Conservation (phyloP, 805 yeast genomes). For the Clavispora santaluciae region DNA sequence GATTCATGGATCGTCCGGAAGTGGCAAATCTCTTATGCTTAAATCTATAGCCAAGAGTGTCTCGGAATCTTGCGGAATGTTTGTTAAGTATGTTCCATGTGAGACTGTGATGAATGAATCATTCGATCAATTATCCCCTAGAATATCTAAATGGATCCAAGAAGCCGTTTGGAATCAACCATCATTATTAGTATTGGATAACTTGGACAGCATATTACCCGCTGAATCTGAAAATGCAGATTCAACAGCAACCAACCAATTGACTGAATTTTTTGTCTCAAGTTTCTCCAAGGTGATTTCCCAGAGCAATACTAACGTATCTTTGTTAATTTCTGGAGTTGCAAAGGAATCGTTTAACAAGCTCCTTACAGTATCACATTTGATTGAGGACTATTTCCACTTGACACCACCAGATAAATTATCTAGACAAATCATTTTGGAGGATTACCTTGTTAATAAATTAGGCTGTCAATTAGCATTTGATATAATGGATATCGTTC, state of each 20-base stretch:
- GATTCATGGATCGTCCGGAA: slow-evolving; percentile 70
- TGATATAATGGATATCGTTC: slow-evolving; percentile 41
- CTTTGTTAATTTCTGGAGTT: slow-evolving; percentile 58
- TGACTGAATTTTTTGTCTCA: slow-evolving; percentile 54
- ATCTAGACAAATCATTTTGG: slow-evolving; percentile 47
- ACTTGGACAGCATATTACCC: slow-evolving; percentile 66
- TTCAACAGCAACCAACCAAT: slow-evolving; percentile 55
- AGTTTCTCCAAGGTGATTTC: slow-evolving; percentile 41
- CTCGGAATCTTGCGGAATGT: slow-evolving; percentile 35
- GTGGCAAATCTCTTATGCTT: slow-evolving; percentile 69
- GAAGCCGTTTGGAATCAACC: slow-evolving; percentile 76
- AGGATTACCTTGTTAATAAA: slow-evolving; percentile 29
- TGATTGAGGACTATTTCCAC: slow-evolving; percentile 57
- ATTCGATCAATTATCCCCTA: slow-evolving; percentile 40
- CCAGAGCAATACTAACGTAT: slow-evolving; percentile 43
- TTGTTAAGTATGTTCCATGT: slow-evolving; percentile 48
- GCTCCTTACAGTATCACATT: slow-evolving; percentile 58
- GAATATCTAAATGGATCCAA: slow-evolving; percentile 40
- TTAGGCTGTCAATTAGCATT: slow-evolving; percentile 33
- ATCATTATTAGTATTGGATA: slow-evolving; percentile 68
- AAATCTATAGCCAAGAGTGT: slow-evolving; percentile 38
- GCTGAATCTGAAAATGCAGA: slow-evolving; percentile 61
- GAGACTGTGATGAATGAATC: slow-evolving; percentile 54
- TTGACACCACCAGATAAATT: slow-evolving; percentile 67
- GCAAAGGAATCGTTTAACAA: slow-evolving; percentile 64